phyloP scores from a whole-genome alignment of 768 basidiomycete species.

The Russula sp. region DNA sequence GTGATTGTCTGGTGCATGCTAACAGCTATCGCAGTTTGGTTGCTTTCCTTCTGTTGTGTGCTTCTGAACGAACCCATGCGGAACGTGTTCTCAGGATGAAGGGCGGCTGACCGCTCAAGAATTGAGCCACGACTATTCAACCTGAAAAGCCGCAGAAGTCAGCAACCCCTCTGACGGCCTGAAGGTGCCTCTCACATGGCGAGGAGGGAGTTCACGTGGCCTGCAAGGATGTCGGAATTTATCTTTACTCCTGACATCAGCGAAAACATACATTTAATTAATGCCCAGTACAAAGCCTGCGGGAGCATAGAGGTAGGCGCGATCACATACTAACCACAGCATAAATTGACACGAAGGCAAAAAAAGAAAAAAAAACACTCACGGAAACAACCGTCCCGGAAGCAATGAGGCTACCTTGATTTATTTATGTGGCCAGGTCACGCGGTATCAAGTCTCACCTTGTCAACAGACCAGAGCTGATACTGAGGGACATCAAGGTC shows the following conservation, averaged over 20 bases:
- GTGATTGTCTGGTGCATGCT: background rate
- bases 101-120: background rate
- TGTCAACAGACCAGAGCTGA: conserved; percentile 28
- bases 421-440: background rate
- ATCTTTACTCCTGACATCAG: background rate
- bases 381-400: conserved; percentile 21
- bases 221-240: conserved; percentile 27
- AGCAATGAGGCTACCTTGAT: conserved; percentile 22
- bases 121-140: conserved; percentile 8
- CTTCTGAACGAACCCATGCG: background rate
- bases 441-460: conserved; percentile 16
- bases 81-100: background rate
- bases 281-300: conserved; percentile 46
- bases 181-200: conserved; percentile 37
- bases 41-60: background rate
- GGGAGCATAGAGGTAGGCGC: conserved; percentile 45
- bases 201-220: conserved; percentile 48
- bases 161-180: background rate
- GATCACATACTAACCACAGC: conserved; percentile 16
- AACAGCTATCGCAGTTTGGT: background rate
- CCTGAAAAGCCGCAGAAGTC: background rate
- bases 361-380: background rate
- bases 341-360: background rate
- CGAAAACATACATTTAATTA: conserved; percentile 42
- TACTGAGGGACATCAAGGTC: conserved; percentile 27